These are phyloP conservation scores for Colletotrichum cordylinicola DNA, from an alignment of 2,329 filamentous ascomycete species.

Conservation along the genomic window DNA sequence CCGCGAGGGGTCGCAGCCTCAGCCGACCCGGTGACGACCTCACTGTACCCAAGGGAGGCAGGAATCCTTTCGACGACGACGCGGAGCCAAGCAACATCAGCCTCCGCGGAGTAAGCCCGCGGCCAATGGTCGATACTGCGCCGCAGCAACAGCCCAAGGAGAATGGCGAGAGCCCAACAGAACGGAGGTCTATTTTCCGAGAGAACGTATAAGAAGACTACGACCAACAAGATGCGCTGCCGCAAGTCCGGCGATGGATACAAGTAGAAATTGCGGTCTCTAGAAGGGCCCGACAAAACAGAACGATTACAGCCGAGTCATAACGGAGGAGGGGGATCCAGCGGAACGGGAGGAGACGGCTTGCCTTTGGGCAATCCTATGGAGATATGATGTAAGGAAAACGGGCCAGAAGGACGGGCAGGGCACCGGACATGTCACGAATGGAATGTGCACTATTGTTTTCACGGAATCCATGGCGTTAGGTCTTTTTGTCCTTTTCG, in stretches of 20 bases:
- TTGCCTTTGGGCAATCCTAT: not conserved
- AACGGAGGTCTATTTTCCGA: slow-evolving; percentile 72
- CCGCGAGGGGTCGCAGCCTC: slow-evolving; percentile 13
- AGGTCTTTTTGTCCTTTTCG: not conserved
- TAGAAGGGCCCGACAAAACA: not conserved
- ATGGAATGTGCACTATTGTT: slow-evolving; percentile 2
- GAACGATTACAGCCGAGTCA: not conserved
- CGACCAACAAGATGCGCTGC: not conserved
- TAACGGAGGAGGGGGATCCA: no score
- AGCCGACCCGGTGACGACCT: slow-evolving; percentile 29
- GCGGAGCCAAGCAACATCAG: slow-evolving; percentile 66
- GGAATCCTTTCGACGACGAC: slow-evolving; percentile 76
- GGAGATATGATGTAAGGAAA: slow-evolving; percentile 16
- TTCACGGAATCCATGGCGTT: slow-evolving; percentile 15
- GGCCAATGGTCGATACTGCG: slow-evolving; percentile 64
- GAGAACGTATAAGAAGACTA: slow-evolving; percentile 64
- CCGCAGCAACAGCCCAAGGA: slow-evolving; percentile 26
- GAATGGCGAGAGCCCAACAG: slow-evolving; percentile 64
- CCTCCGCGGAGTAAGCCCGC: slow-evolving; percentile 75
- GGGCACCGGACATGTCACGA: slow-evolving; percentile 11
- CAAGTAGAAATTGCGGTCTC: not conserved
- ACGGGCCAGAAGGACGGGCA: not conserved
- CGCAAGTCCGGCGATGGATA: not conserved
- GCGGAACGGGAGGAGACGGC: no score
- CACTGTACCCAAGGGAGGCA: slow-evolving; percentile 37